Conservation (phyloP, 345 rosid genomes). For the Eucalyptus caleyi region DNA sequence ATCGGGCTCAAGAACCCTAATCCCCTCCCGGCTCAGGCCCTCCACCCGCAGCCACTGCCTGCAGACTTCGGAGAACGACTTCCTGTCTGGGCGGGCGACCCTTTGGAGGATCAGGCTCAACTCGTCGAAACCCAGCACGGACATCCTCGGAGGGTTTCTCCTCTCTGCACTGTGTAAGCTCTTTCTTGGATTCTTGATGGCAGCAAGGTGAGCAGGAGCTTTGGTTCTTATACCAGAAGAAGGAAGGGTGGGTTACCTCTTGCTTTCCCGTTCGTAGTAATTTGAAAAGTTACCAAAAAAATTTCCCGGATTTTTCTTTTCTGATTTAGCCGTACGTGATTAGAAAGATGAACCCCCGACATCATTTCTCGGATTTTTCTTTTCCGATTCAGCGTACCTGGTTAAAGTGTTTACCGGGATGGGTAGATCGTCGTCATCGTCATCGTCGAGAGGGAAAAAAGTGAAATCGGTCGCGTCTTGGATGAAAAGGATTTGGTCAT, state of each 20-base stretch:
- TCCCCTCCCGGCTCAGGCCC: slow-evolving; percentile 13
- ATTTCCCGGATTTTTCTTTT: not conserved
- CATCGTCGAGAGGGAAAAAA: not conserved
- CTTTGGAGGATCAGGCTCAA: slow-evolving; percentile 11
- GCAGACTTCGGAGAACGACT: slow-evolving; percentile 20
- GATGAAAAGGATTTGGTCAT: not conserved
- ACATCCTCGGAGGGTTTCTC: not conserved
- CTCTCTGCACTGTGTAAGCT: not conserved
- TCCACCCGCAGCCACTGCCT: slow-evolving; percentile 35
- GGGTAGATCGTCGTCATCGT: not conserved
- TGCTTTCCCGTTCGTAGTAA: not conserved
- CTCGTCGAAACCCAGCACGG: slow-evolving; percentile 26
- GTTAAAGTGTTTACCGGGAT: not conserved
- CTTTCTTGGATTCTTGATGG: not conserved
- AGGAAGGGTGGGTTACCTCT: not conserved
- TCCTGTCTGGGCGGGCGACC: slow-evolving; percentile 1
- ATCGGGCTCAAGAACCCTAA: slow-evolving; percentile 24
- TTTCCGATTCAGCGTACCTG: no score
- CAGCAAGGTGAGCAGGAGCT: not conserved
- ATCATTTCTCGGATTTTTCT: no score
- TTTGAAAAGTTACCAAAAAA: not conserved
- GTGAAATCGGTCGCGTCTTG: not conserved
- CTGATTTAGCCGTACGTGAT: no score
- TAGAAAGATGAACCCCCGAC: no score
- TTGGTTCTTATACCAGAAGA: no score